phyloP scores from a whole-genome alignment of 2,329 filamentous ascomycete species.

The Botrytis paeoniae region DNA sequence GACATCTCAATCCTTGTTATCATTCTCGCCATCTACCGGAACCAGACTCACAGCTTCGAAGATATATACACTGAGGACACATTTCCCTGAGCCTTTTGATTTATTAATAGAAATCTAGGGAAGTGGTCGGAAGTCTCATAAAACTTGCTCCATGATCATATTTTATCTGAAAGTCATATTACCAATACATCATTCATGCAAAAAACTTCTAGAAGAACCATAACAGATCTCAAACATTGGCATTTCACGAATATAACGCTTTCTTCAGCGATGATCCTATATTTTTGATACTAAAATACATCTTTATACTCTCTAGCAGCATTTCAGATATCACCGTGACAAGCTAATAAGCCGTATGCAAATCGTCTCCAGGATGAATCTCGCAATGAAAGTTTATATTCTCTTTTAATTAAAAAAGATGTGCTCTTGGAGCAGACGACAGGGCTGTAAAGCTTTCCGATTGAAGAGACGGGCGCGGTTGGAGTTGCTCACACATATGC shows the following conservation, averaged over 20 bases:
- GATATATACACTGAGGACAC: neutral
- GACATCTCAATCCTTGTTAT: neutral
- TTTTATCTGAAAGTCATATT: neutral
- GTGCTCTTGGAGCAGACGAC: neutral
- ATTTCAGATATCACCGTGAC: neutral
- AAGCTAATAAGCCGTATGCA: neutral
- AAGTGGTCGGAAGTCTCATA: neutral
- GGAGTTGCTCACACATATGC: slow-evolving; percentile 1
- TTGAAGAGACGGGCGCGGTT: neutral
- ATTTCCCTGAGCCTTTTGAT: neutral
- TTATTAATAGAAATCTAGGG: slow-evolving; percentile 8
- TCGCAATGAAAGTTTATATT: neutral
- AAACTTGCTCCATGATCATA: neutral
- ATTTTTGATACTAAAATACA: neutral
- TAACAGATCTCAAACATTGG: neutral
- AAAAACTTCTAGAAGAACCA: slow-evolving; percentile 1
- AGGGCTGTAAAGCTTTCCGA: neutral
- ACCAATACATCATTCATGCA: neutral
- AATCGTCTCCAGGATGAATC: neutral
- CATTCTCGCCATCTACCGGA: neutral
- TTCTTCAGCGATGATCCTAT: neutral
- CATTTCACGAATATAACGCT: neutral
- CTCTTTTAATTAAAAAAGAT: neutral
- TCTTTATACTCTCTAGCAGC: neutral
- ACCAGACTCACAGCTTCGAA: neutral